Base-by-base conservation (phyloP, 2,329 filamentous ascomycete genomes). In the Penicillium thymicola region DNA sequence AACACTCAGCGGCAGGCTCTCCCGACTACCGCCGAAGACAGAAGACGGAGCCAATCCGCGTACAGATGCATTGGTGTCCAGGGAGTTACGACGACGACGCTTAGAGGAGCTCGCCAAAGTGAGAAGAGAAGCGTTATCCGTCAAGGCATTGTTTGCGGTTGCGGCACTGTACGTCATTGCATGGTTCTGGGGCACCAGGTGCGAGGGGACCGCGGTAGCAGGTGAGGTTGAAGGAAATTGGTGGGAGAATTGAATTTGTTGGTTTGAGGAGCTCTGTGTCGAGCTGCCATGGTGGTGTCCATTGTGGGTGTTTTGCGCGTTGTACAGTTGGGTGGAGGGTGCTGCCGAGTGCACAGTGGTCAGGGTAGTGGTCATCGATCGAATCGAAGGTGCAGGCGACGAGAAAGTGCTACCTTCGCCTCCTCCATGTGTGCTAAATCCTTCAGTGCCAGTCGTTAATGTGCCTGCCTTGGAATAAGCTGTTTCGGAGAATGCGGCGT, bases 401-500 rank as follows among this genome's bases (percentile, higher is more conserved):
- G 84, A 86, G 67, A 87, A 87, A 8, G 83, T 87, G 74, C 84
- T 87, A 43, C 81, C 80, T 64, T 79, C 88, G 55, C 90, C 90
- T 64, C 89, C 85, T 56, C 86, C 83, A 47, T 82, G 84, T 5
- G 76, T 77, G 52, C 89, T 87, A 46, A 88, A 69, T 10, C 85
- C 88, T 47, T 85, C 86, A 28, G 84, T 86, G 2, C 82, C 78
- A 7, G 75, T 78, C 34, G 85, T 83, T 67, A 82, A 87, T 13
- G 92, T 97, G 18, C 89, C 91, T 18, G 90, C 84, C 65, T 94
- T 90, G 30, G 91, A 96, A 41, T 89, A 85, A 14, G 89, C 88
- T 11, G 83, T 83, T 64, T 92, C 85, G 1, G 90, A 96, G 58
- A 85, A 82, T 10, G 88, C 80, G 1, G 87, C 87, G 62, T 93